These are phyloP conservation scores for Leucosporidium scottii DNA, from an alignment of 768 basidiomycete genomes.

Conservation along the genomic window DNA sequence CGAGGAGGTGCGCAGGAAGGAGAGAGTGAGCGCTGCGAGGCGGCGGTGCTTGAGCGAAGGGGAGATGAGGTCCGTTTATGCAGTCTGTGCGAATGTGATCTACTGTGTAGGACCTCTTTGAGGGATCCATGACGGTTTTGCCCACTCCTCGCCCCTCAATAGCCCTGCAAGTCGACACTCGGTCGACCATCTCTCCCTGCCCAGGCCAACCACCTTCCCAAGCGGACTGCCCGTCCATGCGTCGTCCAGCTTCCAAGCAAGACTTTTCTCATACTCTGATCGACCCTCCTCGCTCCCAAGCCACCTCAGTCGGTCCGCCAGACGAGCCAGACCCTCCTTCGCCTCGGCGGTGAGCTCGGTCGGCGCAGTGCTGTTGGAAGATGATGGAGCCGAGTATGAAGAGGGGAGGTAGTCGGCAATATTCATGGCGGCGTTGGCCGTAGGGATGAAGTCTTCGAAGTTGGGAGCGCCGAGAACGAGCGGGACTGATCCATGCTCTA, in stretches of 20 bases:
- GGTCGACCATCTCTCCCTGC: not conserved
- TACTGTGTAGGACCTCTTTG: no score
- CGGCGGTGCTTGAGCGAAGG: no score
- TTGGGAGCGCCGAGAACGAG: not conserved
- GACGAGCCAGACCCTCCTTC: conserved; percentile 5
- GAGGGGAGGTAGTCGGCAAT: conserved; percentile 21
- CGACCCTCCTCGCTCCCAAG: conserved; percentile 17
- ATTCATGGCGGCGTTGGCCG: conserved; percentile 19
- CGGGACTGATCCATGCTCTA: conserved; percentile 13
- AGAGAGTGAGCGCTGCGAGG: no score
- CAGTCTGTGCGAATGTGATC: no score
- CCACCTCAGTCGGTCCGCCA: conserved; percentile 16
- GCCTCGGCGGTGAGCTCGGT: conserved; percentile 9
- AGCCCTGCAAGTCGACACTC: conserved; percentile 24
- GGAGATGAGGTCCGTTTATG: no score
- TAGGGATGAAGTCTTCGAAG: conserved; percentile 8
- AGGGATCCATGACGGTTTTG: not conserved
- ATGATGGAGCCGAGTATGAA: not conserved
- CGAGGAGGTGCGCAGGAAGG: no score
- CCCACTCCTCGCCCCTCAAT: conserved; percentile 11
- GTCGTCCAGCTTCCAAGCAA: conserved; percentile 19
- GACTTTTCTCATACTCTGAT: conserved; percentile 21
- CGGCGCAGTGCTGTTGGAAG: not conserved
- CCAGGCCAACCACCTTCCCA: conserved; percentile 12
- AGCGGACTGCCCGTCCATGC: conserved; percentile 16